These are phyloP conservation scores for Pythium scleroteichum DNA, from an alignment of 352 stramenopile genomes.

Conservation along the genomic window DNA sequence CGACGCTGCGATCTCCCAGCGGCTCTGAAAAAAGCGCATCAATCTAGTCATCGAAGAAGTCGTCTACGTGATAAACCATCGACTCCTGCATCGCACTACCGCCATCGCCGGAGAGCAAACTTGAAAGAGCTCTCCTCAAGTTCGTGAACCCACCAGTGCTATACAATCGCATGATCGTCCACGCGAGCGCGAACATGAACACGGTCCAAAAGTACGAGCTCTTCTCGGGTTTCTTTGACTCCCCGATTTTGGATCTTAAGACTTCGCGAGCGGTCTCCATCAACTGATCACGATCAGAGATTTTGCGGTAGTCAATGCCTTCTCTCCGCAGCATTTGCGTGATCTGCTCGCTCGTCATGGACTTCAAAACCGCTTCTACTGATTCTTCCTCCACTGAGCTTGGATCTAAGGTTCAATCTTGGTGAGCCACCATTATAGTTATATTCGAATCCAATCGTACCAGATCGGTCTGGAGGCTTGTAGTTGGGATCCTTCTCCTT, in stretches of 20 bases:
- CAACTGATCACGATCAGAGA: conserved; percentile 70
- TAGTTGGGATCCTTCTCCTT: conserved; percentile 32
- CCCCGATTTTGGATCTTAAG: conserved; percentile 49
- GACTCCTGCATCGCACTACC: not conserved
- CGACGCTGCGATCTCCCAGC: too few relatives aligned
- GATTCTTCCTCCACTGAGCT: conserved; percentile 35
- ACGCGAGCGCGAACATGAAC: conserved; percentile 55
- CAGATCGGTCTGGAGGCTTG: conserved; percentile 18
- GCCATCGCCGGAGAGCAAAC: not conserved
- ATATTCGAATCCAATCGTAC: not conserved
- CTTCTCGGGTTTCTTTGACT: conserved; percentile 22
- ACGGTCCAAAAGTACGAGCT: conserved; percentile 60
- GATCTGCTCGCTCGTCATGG: conserved; percentile 77
- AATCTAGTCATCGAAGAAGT: conserved; percentile 49
- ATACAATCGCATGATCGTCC: conserved; percentile 72
- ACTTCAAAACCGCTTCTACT: conserved; percentile 71
- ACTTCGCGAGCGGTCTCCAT: conserved; percentile 75
- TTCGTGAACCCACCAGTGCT: conserved; percentile 56
- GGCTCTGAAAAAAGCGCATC: too few relatives aligned
- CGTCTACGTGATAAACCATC: conserved; percentile 21
- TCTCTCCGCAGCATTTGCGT: conserved; percentile 55
- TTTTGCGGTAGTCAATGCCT: conserved; percentile 78
- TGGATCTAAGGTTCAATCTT: conserved; percentile 1
- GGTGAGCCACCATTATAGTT: too few relatives aligned
- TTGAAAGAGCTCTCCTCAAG: conserved; percentile 13